phyloP scores from a whole-genome alignment of 805 yeast species.

The Phaffomyces antillensis region DNA sequence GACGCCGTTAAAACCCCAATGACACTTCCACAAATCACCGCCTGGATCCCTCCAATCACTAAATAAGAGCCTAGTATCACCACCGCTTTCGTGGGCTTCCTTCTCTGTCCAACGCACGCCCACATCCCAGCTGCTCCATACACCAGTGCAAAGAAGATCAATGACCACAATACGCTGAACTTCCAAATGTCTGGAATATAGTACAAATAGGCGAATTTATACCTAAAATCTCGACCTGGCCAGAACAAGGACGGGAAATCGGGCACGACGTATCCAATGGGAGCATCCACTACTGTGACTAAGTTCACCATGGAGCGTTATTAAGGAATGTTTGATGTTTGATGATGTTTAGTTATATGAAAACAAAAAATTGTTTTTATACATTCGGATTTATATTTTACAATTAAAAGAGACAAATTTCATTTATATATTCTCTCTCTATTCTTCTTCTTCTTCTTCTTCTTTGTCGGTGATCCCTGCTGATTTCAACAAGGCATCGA shows the following conservation, averaged over 20 bases:
- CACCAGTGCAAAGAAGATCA: slow-evolving; percentile 57
- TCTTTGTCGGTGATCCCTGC: slow-evolving; percentile 60
- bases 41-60: slow-evolving; percentile 53
- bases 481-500: slow-evolving; percentile 64
- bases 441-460: slow-evolving; percentile 39
- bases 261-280: slow-evolving; percentile 79
- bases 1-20: slow-evolving; percentile 65
- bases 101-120: slow-evolving; percentile 47
- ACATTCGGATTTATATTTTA: too few relatives aligned
- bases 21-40: slow-evolving; percentile 64
- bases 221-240: slow-evolving; percentile 44
- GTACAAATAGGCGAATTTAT: slow-evolving; percentile 51
- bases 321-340: too few relatives aligned
- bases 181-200: slow-evolving; percentile 68
- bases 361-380: too few relatives aligned
- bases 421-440: not conserved
- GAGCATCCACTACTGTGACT: slow-evolving; percentile 46
- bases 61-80: slow-evolving; percentile 40
- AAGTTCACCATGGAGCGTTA: not conserved
- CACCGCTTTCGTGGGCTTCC: slow-evolving; percentile 31
- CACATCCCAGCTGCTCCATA: slow-evolving; percentile 59
- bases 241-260: slow-evolving; percentile 72
- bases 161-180: slow-evolving; percentile 77
- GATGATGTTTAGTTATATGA: too few relatives aligned
- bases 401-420: too few relatives aligned